A percentile compares a stretch with the other conserved stretches of the same genome.
These are phyloP conservation scores for Fagus crenata DNA, from an alignment of 306 rosid genomes.

Conservation along the genomic window DNA sequence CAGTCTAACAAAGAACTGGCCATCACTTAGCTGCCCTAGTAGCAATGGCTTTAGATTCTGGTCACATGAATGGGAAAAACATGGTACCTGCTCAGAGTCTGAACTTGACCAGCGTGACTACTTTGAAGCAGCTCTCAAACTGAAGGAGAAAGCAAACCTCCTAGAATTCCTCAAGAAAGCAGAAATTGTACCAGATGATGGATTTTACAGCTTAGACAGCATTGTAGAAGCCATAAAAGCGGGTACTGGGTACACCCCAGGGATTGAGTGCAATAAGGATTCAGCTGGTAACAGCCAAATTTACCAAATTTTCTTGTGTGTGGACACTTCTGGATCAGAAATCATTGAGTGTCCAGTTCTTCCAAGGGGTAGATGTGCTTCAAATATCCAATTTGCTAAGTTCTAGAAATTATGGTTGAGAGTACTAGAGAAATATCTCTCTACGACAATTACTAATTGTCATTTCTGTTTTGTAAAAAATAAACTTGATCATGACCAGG, in stretches of 20 bases:
- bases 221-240: slow-evolving; percentile 50
- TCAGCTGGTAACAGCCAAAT: slow-evolving; percentile 46
- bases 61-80: slow-evolving; percentile 94
- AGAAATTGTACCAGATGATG: slow-evolving; percentile 65
- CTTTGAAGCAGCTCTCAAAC: slow-evolving; percentile 60
- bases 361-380: slow-evolving; percentile 46
- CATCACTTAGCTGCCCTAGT: slow-evolving; percentile 85
- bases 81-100: slow-evolving; percentile 80
- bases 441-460: background rate
- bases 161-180: slow-evolving; percentile 50
- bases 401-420: slow-evolving; percentile 24
- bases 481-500: background rate
- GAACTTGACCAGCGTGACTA: slow-evolving; percentile 63
- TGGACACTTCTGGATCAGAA: slow-evolving; percentile 52
- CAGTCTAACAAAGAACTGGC: slow-evolving; percentile 62
- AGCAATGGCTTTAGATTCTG: slow-evolving; percentile 74
- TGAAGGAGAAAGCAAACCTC: slow-evolving; percentile 58
- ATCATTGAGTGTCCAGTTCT: slow-evolving; percentile 58
- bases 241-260: slow-evolving; percentile 47
- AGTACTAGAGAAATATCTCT: background rate
- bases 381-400: slow-evolving; percentile 49
- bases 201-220: slow-evolving; percentile 44
- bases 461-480: background rate
- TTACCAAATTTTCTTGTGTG: slow-evolving; percentile 65
- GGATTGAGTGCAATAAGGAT: slow-evolving; percentile 61